phyloP scores from a whole-genome alignment of 345 rosid genomes.

The Gossypium turneri region DNA sequence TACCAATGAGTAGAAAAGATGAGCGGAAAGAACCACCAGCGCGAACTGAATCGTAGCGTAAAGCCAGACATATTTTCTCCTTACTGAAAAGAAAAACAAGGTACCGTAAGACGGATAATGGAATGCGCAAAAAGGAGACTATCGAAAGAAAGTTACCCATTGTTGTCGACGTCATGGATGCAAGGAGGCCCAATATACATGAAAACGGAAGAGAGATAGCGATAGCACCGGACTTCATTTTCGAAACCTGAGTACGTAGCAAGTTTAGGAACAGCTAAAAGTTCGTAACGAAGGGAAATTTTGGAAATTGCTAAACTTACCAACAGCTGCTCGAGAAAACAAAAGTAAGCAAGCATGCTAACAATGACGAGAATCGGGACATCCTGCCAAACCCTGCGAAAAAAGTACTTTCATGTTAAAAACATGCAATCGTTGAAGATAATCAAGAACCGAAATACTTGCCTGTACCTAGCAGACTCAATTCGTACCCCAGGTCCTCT shows the following conservation, averaged over 20 bases:
- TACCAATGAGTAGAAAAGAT: slow-evolving; percentile 72
- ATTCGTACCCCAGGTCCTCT: slow-evolving; percentile 33
- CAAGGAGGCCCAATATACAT: slow-evolving; percentile 82
- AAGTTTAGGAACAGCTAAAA: slow-evolving; percentile 6
- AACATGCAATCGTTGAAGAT: slow-evolving; percentile 1
- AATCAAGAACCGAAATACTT: slow-evolving; percentile 23
- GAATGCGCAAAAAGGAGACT: not conserved
- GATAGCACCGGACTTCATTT: slow-evolving; percentile 81
- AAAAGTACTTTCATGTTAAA: not conserved
- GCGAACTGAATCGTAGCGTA: slow-evolving; percentile 66
- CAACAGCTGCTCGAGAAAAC: slow-evolving; percentile 96
- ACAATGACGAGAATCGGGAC: slow-evolving; percentile 83
- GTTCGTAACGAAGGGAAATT: slow-evolving; percentile 1
- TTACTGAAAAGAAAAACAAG: slow-evolving; percentile 36
- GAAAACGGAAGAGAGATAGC: slow-evolving; percentile 94
- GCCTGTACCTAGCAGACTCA: slow-evolving; percentile 52
- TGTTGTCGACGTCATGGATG: slow-evolving; percentile 89
- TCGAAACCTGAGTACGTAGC: slow-evolving; percentile 43
- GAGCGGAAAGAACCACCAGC: slow-evolving; percentile 67
- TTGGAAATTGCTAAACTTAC: slow-evolving; percentile 34
- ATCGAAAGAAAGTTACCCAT: slow-evolving; percentile 49
- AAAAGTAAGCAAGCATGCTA: slow-evolving; percentile 98
- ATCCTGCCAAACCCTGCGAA: slow-evolving; percentile 91
- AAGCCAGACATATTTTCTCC: slow-evolving; percentile 59
- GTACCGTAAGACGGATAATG: slow-evolving; percentile 4